Evolutionary conservation across 2,329 filamentous ascomycete species (phyloP), one percentile per base, ranked within the genome.

Genomic region (Botryotinia globosa): DNA sequence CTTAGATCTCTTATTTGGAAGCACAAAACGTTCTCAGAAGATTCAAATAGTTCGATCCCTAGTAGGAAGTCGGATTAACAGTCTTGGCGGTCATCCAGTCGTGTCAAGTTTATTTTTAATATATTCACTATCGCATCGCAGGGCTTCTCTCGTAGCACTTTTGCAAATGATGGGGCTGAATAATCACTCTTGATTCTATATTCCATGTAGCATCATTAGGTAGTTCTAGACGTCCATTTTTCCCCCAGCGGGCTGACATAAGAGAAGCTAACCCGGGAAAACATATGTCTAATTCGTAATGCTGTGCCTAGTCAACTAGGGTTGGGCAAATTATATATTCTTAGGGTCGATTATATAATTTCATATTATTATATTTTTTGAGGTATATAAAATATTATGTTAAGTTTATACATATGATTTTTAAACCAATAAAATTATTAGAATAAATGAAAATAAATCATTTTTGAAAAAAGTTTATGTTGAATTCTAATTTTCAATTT

Each of bases 161-260:
- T 56, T 18, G 51, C 51, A 4, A 3, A 6, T 8, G 14, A 16
- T 56, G 4, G n/a, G 51, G n/a, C n/a, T 32, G n/a, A 56, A 6
- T 8, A 29, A 4, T 18, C 3, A 29, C 51, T 54, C 3, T 54
- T 9, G n/a, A 29, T 1, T 54, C n/a, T 54, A 3, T 1, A 54
- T 29, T n/a, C 12, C 14, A 54, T 29, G 14, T 9, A 5, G 3
- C 8, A 18, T 54, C n/a, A 8, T 54, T 29, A 0, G n/a, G 3
- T 18, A 0, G n/a, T 8, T 18, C 0, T 5, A 14, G 25, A n/a
- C 12, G 25, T 16, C 42, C 0, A 12, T n/a, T 51, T 14, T 51
- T n/a, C 16, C n/a, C n/a, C n/a, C 12, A 2, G 25, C 4, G 10
- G 48, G 48, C 48, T 16, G 12, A 54, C 25, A 25, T 8, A 4